These are phyloP conservation scores for Didymella segeticola DNA, from an alignment of 2,329 filamentous ascomycete genomes.

Conservation along the genomic window DNA sequence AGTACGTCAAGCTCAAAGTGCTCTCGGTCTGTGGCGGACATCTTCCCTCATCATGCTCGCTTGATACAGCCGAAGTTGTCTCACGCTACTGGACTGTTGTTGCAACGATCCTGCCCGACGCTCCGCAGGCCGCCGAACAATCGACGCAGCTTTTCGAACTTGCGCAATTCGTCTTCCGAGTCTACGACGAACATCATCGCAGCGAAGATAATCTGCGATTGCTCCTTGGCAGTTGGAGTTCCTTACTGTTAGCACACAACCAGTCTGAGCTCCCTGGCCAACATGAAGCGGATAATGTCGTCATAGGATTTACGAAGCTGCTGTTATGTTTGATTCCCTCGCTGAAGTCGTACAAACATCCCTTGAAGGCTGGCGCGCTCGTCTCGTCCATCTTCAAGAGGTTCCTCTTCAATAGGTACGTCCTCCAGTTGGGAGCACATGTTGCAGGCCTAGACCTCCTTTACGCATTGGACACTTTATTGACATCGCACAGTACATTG, in stretches of 20 bases:
- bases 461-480: neutral
- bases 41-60: slow-evolving; percentile 42
- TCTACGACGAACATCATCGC: slow-evolving; percentile 42
- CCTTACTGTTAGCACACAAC: slow-evolving; percentile 40
- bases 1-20: slow-evolving; percentile 38
- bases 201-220: slow-evolving; percentile 40
- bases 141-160: slow-evolving; percentile 46
- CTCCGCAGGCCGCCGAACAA: slow-evolving; percentile 30
- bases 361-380: slow-evolving; percentile 38
- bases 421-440: neutral
- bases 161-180: slow-evolving; percentile 45
- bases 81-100: slow-evolving; percentile 45
- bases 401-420: slow-evolving; percentile 45
- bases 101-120: slow-evolving; percentile 38
- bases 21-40: slow-evolving; percentile 45
- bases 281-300: slow-evolving; percentile 44
- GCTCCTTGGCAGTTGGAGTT: slow-evolving; percentile 41
- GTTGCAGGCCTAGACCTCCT: neutral
- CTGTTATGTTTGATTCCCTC: slow-evolving; percentile 48
- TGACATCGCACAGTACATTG: neutral
- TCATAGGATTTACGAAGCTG: slow-evolving; percentile 51
- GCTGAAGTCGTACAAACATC: slow-evolving; percentile 50
- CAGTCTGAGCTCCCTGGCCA: slow-evolving; percentile 47
- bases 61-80: slow-evolving; percentile 39
- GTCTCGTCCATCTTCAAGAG: slow-evolving; percentile 44